A percentile compares a stretch with the other conserved stretches of the same genome.
These are phyloP conservation scores for Penicillium cosmopolitanum DNA, from an alignment of 495 filamentous ascomycete species.

Conservation along the genomic window DNA sequence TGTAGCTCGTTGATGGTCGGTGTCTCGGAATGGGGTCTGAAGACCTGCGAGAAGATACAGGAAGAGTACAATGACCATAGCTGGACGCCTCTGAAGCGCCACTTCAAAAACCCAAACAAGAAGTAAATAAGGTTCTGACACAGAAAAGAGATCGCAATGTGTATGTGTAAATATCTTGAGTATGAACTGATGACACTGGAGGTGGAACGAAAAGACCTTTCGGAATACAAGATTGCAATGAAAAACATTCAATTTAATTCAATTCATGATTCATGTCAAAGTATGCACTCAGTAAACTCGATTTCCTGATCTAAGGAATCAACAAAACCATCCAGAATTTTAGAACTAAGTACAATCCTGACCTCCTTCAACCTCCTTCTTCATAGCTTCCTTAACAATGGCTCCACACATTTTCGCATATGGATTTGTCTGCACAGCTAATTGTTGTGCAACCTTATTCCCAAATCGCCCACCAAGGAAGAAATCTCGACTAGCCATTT, in stretches of 20 bases:
- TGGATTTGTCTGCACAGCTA: slow-evolving; percentile 83
- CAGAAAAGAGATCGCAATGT: not conserved
- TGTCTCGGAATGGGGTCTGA: slow-evolving; percentile 88
- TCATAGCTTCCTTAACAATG: slow-evolving; percentile 85
- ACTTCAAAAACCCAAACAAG: slow-evolving; percentile 68
- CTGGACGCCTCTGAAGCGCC: slow-evolving; percentile 77
- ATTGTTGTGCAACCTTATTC: slow-evolving; percentile 72
- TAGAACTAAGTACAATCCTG: not conserved
- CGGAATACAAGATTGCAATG: not conserved
- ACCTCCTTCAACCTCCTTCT: slow-evolving; percentile 61
- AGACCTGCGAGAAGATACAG: slow-evolving; percentile 83
- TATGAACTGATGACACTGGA: slow-evolving; percentile 15
- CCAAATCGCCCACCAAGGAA: slow-evolving; percentile 76
- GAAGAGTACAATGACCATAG: slow-evolving; percentile 81
- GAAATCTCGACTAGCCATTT: slow-evolving; percentile 74
- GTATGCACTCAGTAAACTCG: not conserved
- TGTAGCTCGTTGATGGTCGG: slow-evolving; percentile 80
- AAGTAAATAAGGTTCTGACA: not conserved
- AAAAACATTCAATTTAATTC: too few species aligned
- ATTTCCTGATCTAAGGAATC: not conserved
- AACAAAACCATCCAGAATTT: not conserved
- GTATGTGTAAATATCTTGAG: slow-evolving; percentile 16
- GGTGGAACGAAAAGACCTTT: not conserved
- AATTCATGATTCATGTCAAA: not conserved
- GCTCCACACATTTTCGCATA: slow-evolving; percentile 86